Evolutionary conservation across 2,329 filamentous ascomycete species (phyloP).

Genomic region (Microdochium bolleyi): DNA sequence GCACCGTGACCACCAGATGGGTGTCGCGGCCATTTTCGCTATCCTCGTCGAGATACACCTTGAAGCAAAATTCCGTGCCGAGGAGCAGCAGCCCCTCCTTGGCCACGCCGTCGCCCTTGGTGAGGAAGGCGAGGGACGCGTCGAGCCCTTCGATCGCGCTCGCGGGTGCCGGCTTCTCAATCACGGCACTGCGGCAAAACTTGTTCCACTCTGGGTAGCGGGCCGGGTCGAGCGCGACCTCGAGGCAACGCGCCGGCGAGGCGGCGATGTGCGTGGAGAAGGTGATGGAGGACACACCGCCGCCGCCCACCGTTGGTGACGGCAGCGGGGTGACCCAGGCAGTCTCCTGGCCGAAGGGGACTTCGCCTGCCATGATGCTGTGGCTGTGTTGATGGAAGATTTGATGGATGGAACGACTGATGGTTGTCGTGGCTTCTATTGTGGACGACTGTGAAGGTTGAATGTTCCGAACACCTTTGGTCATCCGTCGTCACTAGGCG

Average conservation of each 20-base stretch:
- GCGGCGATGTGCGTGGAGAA: slow-evolving; percentile 24
- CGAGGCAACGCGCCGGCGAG: slow-evolving; percentile 20
- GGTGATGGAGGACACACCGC: slow-evolving; percentile 18
- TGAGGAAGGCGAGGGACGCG: slow-evolving; percentile 9
- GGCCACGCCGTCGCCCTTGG: slow-evolving; percentile 5
- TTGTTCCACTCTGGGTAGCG: slow-evolving; percentile 27
- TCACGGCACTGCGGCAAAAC: slow-evolving; percentile 18
- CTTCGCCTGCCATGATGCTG: slow-evolving; percentile 1
- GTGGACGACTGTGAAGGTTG: too few species aligned
- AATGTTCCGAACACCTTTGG: too few species aligned
- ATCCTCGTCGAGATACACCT: slow-evolving; percentile 21
- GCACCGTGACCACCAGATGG: slow-evolving; percentile 17
- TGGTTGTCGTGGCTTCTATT: slow-evolving; percentile 1
- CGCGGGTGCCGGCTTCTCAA: slow-evolving; percentile 10
- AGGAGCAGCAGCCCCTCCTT: slow-evolving; percentile 15
- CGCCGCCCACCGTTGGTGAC: slow-evolving; percentile 20
- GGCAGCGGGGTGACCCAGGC: slow-evolving; percentile 11
- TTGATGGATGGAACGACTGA: too few species aligned
- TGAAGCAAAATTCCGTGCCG: slow-evolving; percentile 22
- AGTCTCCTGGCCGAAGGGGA: slow-evolving; percentile 9
- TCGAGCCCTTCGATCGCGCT: slow-evolving; percentile 3
- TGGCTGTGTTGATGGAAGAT: too few species aligned
- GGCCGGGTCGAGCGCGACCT: slow-evolving; percentile 18
- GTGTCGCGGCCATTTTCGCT: slow-evolving; percentile 8
- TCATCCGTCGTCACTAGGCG: too few species aligned